Evolutionary conservation across 208 protist genomes (phyloP), one percentile per base, ranked within the genome.

Genomic region (Wallacemonas sp.): DNA sequence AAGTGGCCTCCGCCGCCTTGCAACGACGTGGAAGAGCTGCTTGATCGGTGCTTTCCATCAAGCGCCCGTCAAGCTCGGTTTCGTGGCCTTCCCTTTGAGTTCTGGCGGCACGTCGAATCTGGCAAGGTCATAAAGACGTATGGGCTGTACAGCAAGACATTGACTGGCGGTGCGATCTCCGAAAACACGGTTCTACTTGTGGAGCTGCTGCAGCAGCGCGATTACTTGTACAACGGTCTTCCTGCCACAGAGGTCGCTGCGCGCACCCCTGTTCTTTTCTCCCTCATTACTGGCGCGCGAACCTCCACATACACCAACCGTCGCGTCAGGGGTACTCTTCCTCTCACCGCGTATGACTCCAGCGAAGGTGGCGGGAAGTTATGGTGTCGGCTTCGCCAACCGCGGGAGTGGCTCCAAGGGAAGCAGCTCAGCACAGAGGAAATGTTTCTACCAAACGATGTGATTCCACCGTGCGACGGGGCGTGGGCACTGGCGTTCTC

Each of bases 281-380:
- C 38, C 10, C 69, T 77, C 39, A 79, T 86, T 22, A 82, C 76
- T 9, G 75, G 68, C 36, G 72, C 67, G 10, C 65, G 76, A 12
- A 77, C 65, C 13, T 68, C 52, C 0, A 82, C 69, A 2, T 71
- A 72, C 37, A 1, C 34, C 10, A 46, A 21, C 22, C 76, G 76
- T 0, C 64, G 71, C 15, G 27, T 59, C 8, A 63, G 68, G 33
- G 68, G 68, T 10, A 41, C 61, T 24, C 46, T 80, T 34, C 68
- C 69, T 10, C 39, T 70, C 9, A 55, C 41, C 0, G 36, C 41
- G 0, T 82, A 68, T 42, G 75, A 74, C 26, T 46, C 57, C 1
- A 78, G 60, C 42, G 72, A 77, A 39, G 63, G 69, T 22, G 76
- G 79, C 13, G 67, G 76, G 3, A 72, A 76, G 57, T 34, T 82